A percentile compares a stretch with the other conserved stretches of the same genome.
These are phyloP conservation scores for Alternaria longipes DNA, from an alignment of 2,329 filamentous ascomycete genomes.

Conservation along the genomic window DNA sequence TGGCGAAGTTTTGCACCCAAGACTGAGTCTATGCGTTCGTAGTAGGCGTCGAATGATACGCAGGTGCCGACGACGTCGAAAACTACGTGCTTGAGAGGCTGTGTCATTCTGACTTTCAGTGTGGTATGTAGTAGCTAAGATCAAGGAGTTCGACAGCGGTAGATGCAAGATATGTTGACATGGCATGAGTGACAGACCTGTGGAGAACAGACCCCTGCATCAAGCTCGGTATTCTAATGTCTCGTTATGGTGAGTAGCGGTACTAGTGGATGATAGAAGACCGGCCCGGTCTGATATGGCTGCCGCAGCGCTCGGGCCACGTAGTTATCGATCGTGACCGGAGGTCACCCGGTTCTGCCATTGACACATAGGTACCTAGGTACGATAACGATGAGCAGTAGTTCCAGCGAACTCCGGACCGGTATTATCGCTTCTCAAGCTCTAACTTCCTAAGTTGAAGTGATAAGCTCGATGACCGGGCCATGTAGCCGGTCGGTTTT, in stretches of 20 bases:
- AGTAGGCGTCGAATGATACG: conserved; percentile 24
- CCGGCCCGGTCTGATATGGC: conserved; percentile 6
- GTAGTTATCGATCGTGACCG: not conserved
- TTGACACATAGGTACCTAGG: conserved; percentile 4
- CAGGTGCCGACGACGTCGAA: conserved; percentile 25
- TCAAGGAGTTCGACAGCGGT: not conserved
- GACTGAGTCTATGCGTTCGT: conserved; percentile 17
- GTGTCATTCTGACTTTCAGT: conserved; percentile 3
- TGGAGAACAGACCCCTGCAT: not conserved
- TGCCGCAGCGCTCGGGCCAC: not conserved
- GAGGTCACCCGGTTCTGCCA: conserved; percentile 8
- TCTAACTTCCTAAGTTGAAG: not conserved
- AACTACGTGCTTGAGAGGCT: conserved; percentile 17
- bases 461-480: not conserved
- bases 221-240: not conserved
- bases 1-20: conserved; percentile 18
- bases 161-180: not conserved
- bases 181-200: not conserved
- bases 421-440: not conserved
- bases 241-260: not conserved
- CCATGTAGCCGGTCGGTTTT: conserved; percentile 2
- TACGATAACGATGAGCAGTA: conserved; percentile 1
- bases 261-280: not conserved
- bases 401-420: conserved; percentile 1
- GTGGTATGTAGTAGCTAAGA: not conserved